These are phyloP conservation scores for Aspergillus costaricaensis DNA, from an alignment of 2,329 filamentous ascomycete genomes.

Conservation along the genomic window DNA sequence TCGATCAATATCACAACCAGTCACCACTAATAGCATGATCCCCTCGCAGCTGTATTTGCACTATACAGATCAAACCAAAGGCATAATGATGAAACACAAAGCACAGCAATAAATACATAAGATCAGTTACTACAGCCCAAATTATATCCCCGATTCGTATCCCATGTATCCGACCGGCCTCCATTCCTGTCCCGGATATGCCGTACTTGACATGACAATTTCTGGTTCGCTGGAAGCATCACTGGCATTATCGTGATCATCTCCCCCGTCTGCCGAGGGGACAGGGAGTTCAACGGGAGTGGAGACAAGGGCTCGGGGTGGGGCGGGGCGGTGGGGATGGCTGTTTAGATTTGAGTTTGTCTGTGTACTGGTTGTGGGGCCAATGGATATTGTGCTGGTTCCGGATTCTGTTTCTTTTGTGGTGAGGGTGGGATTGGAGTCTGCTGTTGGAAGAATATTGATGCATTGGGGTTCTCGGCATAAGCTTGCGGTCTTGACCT, in stretches of 20 bases:
- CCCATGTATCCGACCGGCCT: conserved; percentile 31
- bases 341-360: neutral
- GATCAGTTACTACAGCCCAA: too few species aligned
- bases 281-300: conserved; percentile 39
- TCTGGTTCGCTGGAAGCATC: conserved; percentile 46
- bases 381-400: too few species aligned
- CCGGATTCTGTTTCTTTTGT: neutral
- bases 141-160: neutral
- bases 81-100: too few species aligned
- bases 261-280: conserved; percentile 37
- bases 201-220: conserved; percentile 51
- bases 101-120: too few species aligned
- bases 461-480: too few species aligned
- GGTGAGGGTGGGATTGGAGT: neutral
- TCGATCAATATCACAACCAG: too few species aligned
- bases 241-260: conserved; percentile 40
- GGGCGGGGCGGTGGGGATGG: conserved; percentile 26
- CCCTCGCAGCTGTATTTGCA: too few species aligned
- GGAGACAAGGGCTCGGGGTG: conserved; percentile 23
- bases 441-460: too few species aligned
- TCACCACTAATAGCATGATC: too few species aligned
- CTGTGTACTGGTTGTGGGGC: too few species aligned
- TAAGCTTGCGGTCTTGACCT: too few species aligned
- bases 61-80: too few species aligned
- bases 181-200: conserved; percentile 54